A percentile compares a stretch with the other conserved stretches of the same genome.
phyloP scores from a whole-genome alignment of 768 basidiomycete species.

The Leucocoprinus sp. region DNA sequence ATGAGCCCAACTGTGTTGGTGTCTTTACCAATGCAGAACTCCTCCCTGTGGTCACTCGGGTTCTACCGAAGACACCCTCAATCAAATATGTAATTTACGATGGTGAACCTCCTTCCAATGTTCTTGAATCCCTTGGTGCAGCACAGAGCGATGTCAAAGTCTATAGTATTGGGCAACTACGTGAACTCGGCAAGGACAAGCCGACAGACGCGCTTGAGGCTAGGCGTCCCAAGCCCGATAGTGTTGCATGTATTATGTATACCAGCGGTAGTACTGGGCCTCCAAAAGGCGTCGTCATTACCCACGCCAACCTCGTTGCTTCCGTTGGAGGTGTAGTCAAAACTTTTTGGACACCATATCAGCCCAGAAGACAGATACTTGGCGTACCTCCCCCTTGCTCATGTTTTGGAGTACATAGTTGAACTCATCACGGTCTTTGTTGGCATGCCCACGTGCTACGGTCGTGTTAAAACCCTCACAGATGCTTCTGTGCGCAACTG shows the following conservation, averaged over 20 bases:
- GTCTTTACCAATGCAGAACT: constrained; percentile 93
- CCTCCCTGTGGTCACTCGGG: constrained; percentile 66
- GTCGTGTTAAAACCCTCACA: constrained; percentile 91
- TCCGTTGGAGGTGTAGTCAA: constrained; percentile 77
- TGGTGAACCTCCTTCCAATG: constrained; percentile 44
- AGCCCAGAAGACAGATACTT: constrained; percentile 60
- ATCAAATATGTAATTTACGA: constrained; percentile 84
- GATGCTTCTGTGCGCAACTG: constrained; percentile 84
- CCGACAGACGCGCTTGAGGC: constrained; percentile 42
- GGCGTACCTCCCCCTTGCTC: constrained; percentile 89
- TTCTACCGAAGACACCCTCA: constrained; percentile 63
- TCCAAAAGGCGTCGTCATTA: constrained; percentile 91
- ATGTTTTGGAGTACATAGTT: constrained; percentile 93
- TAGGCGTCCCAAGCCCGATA: constrained; percentile 34
- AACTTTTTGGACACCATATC: constrained; percentile 61
- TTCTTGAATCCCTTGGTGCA: constrained; percentile 52
- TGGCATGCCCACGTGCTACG: constrained; percentile 82
- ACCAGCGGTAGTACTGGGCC: constrained; percentile 88
- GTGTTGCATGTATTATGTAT: constrained; percentile 50
- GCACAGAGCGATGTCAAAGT: constrained; percentile 54
- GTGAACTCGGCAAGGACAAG: constrained; percentile 52
- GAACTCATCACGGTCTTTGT: constrained; percentile 70
- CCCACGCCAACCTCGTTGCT: constrained; percentile 79
- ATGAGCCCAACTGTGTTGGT: constrained; percentile 70
- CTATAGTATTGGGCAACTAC: constrained; percentile 61